These are phyloP conservation scores for Escovopsis sp. DNA, from an alignment of 2,329 filamentous ascomycete genomes.

Conservation along the genomic window DNA sequence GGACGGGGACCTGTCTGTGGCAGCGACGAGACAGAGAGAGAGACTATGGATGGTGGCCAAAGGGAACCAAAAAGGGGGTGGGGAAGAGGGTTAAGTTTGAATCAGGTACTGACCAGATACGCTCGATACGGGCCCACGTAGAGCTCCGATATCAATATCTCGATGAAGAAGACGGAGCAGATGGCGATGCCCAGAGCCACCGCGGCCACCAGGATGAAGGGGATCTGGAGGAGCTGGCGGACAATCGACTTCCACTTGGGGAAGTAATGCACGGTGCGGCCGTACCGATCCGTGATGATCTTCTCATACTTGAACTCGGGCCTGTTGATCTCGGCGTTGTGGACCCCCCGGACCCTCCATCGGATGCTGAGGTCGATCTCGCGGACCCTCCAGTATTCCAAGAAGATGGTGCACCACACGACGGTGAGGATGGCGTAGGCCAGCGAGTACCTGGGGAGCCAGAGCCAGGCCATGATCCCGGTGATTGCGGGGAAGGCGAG, in stretches of 20 bases:
- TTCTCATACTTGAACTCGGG: slow-evolving; percentile 51
- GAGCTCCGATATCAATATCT: slow-evolving; percentile 61
- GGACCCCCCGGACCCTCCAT: slow-evolving; percentile 59
- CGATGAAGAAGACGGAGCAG: slow-evolving; percentile 54
- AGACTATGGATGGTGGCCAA: no score
- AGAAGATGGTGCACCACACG: slow-evolving; percentile 58
- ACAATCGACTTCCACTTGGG: slow-evolving; percentile 48
- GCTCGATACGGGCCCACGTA: slow-evolving; percentile 56
- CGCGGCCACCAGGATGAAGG: slow-evolving; percentile 48
- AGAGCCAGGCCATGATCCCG: slow-evolving; percentile 52
- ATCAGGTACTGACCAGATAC: slow-evolving; percentile 37
- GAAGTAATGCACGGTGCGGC: slow-evolving; percentile 47
- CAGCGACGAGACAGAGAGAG: neutral
- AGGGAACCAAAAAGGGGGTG: neutral
- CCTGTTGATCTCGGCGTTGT: slow-evolving; percentile 49
- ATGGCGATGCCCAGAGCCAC: slow-evolving; percentile 51
- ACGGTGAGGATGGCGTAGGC: slow-evolving; percentile 52
- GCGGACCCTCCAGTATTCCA: slow-evolving; percentile 69
- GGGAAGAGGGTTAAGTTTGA: no score
- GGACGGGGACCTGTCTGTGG: neutral
- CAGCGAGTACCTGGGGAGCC: slow-evolving; percentile 55
- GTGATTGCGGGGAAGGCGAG: slow-evolving; percentile 54
- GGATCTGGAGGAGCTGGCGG: slow-evolving; percentile 53
- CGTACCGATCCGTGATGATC: slow-evolving; percentile 45
- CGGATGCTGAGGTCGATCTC: slow-evolving; percentile 56